phyloP scores from a whole-genome alignment of 768 basidiomycete genomes.

The Galerina sulciceps region DNA sequence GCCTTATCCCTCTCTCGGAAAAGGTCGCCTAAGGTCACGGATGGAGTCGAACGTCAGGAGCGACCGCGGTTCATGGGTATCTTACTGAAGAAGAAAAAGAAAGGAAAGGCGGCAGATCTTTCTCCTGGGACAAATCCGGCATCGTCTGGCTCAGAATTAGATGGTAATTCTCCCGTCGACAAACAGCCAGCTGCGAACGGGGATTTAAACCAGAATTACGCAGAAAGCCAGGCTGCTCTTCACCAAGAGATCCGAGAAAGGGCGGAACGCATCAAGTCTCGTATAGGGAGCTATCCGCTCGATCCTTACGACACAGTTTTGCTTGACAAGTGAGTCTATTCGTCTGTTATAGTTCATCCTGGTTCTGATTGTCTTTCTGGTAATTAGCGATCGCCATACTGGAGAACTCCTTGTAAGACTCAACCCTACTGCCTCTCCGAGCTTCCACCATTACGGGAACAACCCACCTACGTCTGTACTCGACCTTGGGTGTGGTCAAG shows the following conservation, averaged over 20 bases:
- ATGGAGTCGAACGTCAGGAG: conserved; percentile 3
- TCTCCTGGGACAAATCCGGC: not conserved
- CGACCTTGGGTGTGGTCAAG: conserved; percentile 76
- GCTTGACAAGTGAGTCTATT: conserved; percentile 56
- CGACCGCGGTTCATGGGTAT: conserved; percentile 28
- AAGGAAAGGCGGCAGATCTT: conserved; percentile 7
- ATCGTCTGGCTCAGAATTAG: conserved; percentile 6
- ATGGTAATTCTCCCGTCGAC: not conserved
- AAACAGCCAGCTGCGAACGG: not conserved
- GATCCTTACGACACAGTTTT: conserved; percentile 54
- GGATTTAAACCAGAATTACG: conserved; percentile 5
- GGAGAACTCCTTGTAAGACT: conserved; percentile 58
- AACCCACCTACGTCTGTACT: conserved; percentile 57
- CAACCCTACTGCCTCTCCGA: conserved; percentile 55
- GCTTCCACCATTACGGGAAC: conserved; percentile 56
- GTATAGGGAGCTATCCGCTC: conserved; percentile 30
- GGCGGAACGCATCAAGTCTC: conserved; percentile 20
- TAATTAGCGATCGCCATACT: conserved; percentile 59
- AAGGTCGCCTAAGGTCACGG: not conserved
- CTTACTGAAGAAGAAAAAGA: conserved; percentile 24
- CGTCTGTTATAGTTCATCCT: conserved; percentile 1
- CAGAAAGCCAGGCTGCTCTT: not conserved
- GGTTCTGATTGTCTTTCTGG: conserved; percentile 2
- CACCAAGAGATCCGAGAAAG: conserved; percentile 15
- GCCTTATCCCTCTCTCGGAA: conserved; percentile 10